Percentiles rank a stretch among this genome's conserved stretches.
Conservation (phyloP, 805 yeast genomes). For the Yarrowia divulgata region DNA sequence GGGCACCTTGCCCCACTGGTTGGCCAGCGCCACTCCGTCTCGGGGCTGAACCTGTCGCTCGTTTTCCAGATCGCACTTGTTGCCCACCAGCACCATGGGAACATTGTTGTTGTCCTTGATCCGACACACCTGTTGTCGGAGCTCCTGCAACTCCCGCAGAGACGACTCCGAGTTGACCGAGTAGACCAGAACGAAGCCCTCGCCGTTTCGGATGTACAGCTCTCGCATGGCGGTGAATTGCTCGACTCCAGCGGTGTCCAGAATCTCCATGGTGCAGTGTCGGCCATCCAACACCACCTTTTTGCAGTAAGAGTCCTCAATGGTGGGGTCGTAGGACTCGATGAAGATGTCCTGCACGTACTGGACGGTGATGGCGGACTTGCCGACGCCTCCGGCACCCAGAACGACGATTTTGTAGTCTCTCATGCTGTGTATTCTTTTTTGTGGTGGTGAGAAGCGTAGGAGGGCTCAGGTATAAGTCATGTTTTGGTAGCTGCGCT, state of each 20-base stretch:
- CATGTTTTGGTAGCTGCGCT: constrained; percentile 24
- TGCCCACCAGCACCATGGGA: constrained; percentile 91
- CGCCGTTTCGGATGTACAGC: constrained; percentile 71
- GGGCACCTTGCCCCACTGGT: constrained; percentile 87
- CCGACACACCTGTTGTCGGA: constrained; percentile 82
- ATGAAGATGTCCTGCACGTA: constrained; percentile 89
- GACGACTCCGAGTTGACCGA: constrained; percentile 81
- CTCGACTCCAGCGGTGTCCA: constrained; percentile 94
- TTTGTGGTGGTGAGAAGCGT: constrained; percentile 40
- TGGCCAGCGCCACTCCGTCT: constrained; percentile 83
- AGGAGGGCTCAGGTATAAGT: constrained; percentile 26
- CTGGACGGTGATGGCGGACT: constrained; percentile 90
- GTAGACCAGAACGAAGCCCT: constrained; percentile 88
- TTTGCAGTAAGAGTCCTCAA: constrained; percentile 92
- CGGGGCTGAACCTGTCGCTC: constrained; percentile 80
- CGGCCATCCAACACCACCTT: constrained; percentile 88
- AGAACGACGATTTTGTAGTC: constrained; percentile 90
- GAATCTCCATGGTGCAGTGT: constrained; percentile 81
- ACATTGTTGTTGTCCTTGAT: constrained; percentile 77
- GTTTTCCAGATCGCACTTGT: constrained; percentile 82
- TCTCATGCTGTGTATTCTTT: constrained; percentile 43
- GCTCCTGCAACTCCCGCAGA: constrained; percentile 74
- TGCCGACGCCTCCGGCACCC: constrained; percentile 98
- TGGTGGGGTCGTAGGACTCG: constrained; percentile 95
- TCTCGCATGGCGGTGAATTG: constrained; percentile 97